A percentile compares a stretch with the other conserved stretches of the same genome.
phyloP scores from a whole-genome alignment of 129 eudicot genomes.

The Ambrosia artemisiifolia region DNA sequence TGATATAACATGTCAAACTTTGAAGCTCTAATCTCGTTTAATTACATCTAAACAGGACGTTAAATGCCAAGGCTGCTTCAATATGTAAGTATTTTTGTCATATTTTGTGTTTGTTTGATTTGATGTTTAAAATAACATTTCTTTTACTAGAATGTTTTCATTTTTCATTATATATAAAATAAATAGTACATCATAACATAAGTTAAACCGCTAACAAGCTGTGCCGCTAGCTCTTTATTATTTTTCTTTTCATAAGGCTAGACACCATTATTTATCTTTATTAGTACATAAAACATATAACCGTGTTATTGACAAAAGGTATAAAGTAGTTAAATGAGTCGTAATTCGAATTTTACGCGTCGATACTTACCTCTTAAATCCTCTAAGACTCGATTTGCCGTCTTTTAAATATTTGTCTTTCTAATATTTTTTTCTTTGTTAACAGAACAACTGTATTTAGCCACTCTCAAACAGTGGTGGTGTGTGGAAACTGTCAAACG shows the following conservation, averaged over 20 bases:
- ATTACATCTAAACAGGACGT: constrained; percentile 19
- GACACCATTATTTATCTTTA: too few relatives aligned
- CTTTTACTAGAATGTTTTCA: background rate
- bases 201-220: too few relatives aligned
- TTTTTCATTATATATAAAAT: too few relatives aligned
- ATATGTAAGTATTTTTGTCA: constrained; percentile 23
- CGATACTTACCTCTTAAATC: too few relatives aligned
- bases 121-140: background rate
- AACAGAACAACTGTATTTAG: constrained; percentile 56
- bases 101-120: background rate
- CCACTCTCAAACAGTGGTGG: constrained; percentile 58
- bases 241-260: background rate
- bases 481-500: constrained; percentile 52
- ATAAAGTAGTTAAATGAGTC: too few relatives aligned
- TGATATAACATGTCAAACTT: background rate
- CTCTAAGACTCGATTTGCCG: too few relatives aligned
- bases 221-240: too few relatives aligned
- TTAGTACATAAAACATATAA: too few relatives aligned
- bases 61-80: constrained; percentile 37
- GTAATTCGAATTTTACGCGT: too few relatives aligned
- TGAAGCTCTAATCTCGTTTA: background rate
- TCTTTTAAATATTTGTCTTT: too few relatives aligned
- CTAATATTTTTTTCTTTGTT: background rate
- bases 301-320: too few relatives aligned
- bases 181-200: too few relatives aligned